Base-by-base conservation (phyloP, 2,329 filamentous ascomycete species). In the Ascochyta rabiei region DNA sequence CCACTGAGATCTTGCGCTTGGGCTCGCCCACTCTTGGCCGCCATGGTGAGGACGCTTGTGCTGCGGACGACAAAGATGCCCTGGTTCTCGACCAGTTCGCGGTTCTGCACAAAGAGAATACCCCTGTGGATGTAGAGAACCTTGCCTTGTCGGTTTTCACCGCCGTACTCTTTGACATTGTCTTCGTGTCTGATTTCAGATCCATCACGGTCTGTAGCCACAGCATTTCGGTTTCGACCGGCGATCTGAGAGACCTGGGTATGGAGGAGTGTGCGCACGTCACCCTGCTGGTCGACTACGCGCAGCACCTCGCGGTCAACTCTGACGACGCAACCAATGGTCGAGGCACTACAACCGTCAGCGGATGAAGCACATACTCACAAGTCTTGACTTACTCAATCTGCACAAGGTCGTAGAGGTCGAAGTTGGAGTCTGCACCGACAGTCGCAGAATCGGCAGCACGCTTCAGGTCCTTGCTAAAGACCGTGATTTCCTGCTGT, bases 391-490 rank as follows among this genome's bases (percentile, higher is more conserved):
- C 81, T 79, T 78, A 84, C 82, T 98, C 93, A 57, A 99, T 85
- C 76, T 98, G 93, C 13, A 99, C 91, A 23, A 99, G 83, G 73
- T 99, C 95, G 66, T 96, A 91, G 30, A 99, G 86, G 64, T 93
- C 89, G 74, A 90, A 98, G 75, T 96, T 90, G 10, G 91, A 91
- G n/a, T 93, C 82, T 28, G 87, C 86, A 24, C 91, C 89, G 69
- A 93, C 88, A 15, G 91, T 92, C 59, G 92, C 93, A 64, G 92
- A 91, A 71, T 98, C 95, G 50, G 91, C 91, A 24, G 95, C 95
- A 75, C 96, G 91, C 63, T 96, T 86, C 57, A 99, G 79, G 78
- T 99, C 95, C 74, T 96, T 97, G 80, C 93, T 97, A 73, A 99
- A 99, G 30, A 99, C 95, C 0, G 93, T 97, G 64, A 99, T 92